Base-by-base conservation (phyloP, 148 eudicot species). In the Chenopodium suecicum region DNA sequence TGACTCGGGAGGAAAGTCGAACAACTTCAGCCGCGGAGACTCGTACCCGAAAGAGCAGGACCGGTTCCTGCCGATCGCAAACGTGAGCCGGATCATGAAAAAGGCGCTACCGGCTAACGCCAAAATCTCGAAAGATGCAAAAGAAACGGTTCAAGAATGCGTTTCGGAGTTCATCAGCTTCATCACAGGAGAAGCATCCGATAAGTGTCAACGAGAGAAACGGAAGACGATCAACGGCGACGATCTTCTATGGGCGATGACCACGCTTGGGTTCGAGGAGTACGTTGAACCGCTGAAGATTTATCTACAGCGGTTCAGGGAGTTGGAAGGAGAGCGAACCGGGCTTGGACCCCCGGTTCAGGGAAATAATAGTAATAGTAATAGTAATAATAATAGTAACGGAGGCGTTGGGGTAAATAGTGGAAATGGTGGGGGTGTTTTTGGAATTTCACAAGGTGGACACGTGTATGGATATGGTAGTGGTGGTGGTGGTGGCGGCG, bases 181-280 rank as follows among this genome's bases (percentile, higher is more conserved):
- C 88, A 74, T 90, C 69, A 90, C 92, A 2, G 92, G 92, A 23
- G 92, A 88, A 23, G 90, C 92, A 23, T 85, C 90, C 1, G 92
- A 90, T 67, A 90, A 90, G 83, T 90, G 92, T 50, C 90, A 90
- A 60, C 56, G 89, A 14, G 92, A 90, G 87, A 90, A 90, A 74
- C 77, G 92, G 25, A 90, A 90, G 88, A 90, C 92, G 16, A 90
- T 90, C 84, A 90, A 90, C 82, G 92, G 92, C 22, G 93, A 90
- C 70, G 93, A 90, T 79, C 68, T 90, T 19, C 84, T 90, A 2
- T 90, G 92, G 92, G 92, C 92, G 29, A 90, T 88, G 92, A 90
- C 90, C 0, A 90, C 91, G 47, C 75, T 90, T 16, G 93, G 93
- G 19, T 90, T 90, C 20, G 93, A 90, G 47, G 92, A 90, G 2